Evolutionary conservation across 2,329 filamentous ascomycete genomes (phyloP), one percentile per base, ranked within the genome.

Genomic region (Diplodia sapinea): DNA sequence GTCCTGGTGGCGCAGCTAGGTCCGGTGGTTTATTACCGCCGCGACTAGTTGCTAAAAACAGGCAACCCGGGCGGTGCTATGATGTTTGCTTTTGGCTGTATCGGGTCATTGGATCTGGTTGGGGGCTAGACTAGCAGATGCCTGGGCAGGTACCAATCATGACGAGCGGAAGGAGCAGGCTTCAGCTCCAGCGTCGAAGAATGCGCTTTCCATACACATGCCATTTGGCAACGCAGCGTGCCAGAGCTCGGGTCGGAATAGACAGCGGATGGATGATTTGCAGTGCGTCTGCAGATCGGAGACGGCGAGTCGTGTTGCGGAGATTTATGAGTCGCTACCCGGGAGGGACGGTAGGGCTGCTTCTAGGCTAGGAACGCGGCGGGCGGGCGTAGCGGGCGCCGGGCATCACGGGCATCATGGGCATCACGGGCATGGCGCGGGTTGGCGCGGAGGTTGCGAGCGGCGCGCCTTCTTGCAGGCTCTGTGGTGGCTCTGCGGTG

Each of bases 241-340:
- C n/a, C 23, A 33, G 20, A 23, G 31, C 9, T 13, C 11, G 9
- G 26, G 15, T 49, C 26, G 57, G 36, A 50, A 62, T 49, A 49
- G 12, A 23, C 15, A 13, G 57, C 40, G 31, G 3, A 33, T 15
- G 17, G 40, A 62, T 62, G 57, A 62, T 62, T 62, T 62, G 40
- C 57, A 62, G 31, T 49, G 57, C 57, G n/a, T 20, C 15, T 23
- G 57, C 29, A 62, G 57, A 62, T 62, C 57, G 8, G 33, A 20
- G 15, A 29, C 43, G 38, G 15, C 20, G 33, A 20, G 8, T 56
- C 54, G 54, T 38, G 26, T 56, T 56, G 20, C 54, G 54, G 33
- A 56, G 54, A 33, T 56, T 33, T 38, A 59, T 17, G 56, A 59
- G 23, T 59, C 56, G 56, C n/a, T 29, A 20, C 23, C 20, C 20